A percentile compares a stretch with the other conserved stretches of the same genome.
These are phyloP conservation scores for Fomitiporia mediterranea DNA, from an alignment of 1,284 basidiomycete species.

Conservation along the genomic window DNA sequence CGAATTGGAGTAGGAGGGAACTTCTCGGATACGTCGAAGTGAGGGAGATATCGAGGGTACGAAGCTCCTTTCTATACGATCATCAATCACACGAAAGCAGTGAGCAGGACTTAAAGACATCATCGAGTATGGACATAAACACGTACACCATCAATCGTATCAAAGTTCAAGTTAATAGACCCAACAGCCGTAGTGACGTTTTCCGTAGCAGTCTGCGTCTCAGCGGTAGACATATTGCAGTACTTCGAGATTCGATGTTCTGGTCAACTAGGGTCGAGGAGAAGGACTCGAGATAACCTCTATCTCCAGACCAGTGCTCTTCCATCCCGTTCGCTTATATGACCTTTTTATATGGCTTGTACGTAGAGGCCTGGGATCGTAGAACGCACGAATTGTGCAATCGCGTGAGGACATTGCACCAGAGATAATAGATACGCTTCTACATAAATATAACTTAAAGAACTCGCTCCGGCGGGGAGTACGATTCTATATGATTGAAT, in stretches of 20 bases:
- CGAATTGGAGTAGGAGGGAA: slow-evolving; percentile 39
- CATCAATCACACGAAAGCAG: too few species aligned
- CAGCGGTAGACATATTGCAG: slow-evolving; percentile 22
- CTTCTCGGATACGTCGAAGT: slow-evolving; percentile 41
- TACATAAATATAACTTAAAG: too few species aligned
- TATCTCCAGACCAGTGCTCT: too few species aligned
- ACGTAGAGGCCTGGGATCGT: neutral
- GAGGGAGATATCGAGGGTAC: slow-evolving; percentile 44
- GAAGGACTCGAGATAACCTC: too few species aligned
- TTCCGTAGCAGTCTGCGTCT: slow-evolving; percentile 20
- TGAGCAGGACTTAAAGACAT: slow-evolving; percentile 16
- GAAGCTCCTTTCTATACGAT: slow-evolving; percentile 35
- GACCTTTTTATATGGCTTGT: neutral
- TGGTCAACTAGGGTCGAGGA: neutral
- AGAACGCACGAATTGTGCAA: slow-evolving; percentile 2
- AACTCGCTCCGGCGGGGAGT: too few species aligned
- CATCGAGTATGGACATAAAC: slow-evolving; percentile 8
- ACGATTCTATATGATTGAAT: too few species aligned
- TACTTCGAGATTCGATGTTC: neutral
- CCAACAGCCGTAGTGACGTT: slow-evolving; percentile 14
- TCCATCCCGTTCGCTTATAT: too few species aligned
- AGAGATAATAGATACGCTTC: too few species aligned
- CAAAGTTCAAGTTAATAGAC: slow-evolving; percentile 15
- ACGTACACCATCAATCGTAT: slow-evolving; percentile 4
- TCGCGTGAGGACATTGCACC: slow-evolving; percentile 1